These are phyloP conservation scores for Lipomyces mesembrius DNA, from an alignment of 805 yeast species.

Conservation along the genomic window DNA sequence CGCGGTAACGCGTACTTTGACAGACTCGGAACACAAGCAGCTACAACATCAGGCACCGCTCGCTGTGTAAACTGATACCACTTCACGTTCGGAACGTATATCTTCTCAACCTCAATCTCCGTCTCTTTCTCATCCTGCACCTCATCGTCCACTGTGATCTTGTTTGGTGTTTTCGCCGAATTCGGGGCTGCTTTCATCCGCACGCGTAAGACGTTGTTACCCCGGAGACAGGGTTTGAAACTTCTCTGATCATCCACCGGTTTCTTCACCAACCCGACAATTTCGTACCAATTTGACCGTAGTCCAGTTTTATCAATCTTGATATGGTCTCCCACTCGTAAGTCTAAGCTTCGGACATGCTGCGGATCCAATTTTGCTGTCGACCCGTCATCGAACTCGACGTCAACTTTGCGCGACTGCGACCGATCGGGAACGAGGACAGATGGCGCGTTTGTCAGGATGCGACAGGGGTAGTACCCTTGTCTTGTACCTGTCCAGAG, in stretches of 20 bases:
- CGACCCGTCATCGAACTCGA: conserved; percentile 25
- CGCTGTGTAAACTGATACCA: conserved; percentile 10
- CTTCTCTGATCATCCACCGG: neutral
- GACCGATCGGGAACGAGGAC: neutral
- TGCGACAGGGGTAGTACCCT: conserved; percentile 23
- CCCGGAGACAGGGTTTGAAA: conserved; percentile 9
- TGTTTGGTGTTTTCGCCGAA: neutral
- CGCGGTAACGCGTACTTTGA: neutral
- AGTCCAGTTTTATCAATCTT: conserved; percentile 4
- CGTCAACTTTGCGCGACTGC: conserved; percentile 8
- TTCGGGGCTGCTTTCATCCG: conserved; percentile 1
- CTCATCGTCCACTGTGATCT: neutral
- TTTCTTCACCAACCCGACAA: conserved; percentile 3
- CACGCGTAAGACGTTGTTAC: conserved; percentile 18
- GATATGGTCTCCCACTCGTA: conserved; percentile 23
- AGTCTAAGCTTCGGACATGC: conserved; percentile 22
- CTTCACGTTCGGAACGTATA: conserved; percentile 8
- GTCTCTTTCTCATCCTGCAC: neutral
- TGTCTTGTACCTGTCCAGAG: conserved; percentile 21
- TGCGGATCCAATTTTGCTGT: conserved; percentile 6
- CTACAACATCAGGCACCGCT: conserved; percentile 10
- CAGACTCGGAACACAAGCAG: conserved; percentile 6
- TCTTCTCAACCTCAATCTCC: conserved; percentile 8
- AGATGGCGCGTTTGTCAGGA: neutral
- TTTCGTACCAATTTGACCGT: conserved; percentile 14